Conservation (phyloP, 1,139 yeast genomes). For the Suhomyces ambrosiae region DNA sequence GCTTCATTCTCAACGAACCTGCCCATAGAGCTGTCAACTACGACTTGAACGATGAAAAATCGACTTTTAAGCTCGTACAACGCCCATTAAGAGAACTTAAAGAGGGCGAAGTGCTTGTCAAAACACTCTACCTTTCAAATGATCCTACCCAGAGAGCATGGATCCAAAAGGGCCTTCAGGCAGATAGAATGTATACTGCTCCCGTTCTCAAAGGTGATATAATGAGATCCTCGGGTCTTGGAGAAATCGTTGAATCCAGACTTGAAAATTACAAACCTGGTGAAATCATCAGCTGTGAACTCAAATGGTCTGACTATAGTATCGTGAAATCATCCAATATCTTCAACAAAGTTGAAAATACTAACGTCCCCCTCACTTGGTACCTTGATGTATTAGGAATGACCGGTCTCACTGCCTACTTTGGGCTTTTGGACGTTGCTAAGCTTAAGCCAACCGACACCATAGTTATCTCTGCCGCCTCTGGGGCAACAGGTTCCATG, state of each 20-base stretch:
- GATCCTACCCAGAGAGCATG: constrained; percentile 71
- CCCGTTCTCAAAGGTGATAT: constrained; percentile 51
- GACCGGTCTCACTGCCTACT: constrained; percentile 36
- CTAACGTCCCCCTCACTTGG: constrained; percentile 26
- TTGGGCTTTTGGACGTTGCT: constrained; percentile 30
- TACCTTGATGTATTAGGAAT: constrained; percentile 46
- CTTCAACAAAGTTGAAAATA: constrained; percentile 14
- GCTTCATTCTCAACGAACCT: constrained; percentile 21
- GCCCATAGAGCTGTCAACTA: constrained; percentile 19
- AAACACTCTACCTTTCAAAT: constrained; percentile 55
- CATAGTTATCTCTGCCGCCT: constrained; percentile 34
- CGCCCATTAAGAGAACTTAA: constrained; percentile 27
- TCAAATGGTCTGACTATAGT: constrained; percentile 19
- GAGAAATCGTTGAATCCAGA: constrained; percentile 16
- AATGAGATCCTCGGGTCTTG: constrained; percentile 50
- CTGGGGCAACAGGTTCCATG: constrained; percentile 37
- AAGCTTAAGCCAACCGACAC: constrained; percentile 28
- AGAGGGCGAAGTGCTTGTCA: constrained; percentile 50
- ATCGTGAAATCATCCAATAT: constrained; percentile 11
- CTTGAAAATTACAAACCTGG: constrained; percentile 12
- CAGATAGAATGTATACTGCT: constrained; percentile 47
- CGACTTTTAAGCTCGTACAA: constrained; percentile 37
- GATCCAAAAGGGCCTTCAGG: constrained; percentile 48
- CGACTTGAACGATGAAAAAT: constrained; percentile 12
- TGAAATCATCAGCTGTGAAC: constrained; percentile 14